These are phyloP conservation scores for Phytophthora lateralis DNA, from an alignment of 352 stramenopile genomes.

Conservation along the genomic window DNA sequence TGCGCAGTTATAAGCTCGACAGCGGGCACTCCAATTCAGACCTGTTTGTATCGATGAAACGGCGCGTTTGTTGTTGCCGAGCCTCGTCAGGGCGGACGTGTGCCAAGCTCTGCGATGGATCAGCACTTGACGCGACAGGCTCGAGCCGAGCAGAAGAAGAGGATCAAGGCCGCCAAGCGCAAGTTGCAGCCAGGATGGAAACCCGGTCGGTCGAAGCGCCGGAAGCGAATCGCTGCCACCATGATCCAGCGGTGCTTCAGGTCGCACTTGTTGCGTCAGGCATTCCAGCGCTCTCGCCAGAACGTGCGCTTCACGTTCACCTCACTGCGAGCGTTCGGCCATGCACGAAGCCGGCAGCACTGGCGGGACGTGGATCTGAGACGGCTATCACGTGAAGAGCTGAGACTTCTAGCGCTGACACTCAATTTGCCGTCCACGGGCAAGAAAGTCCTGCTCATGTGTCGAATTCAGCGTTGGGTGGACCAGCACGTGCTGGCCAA, in stretches of 20 bases:
- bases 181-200: slow-evolving; percentile 74
- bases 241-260: slow-evolving; percentile 82
- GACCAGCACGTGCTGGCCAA: slow-evolving; percentile 66
- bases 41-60: slow-evolving; percentile 40
- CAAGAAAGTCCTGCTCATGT: slow-evolving; percentile 80
- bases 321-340: slow-evolving; percentile 56
- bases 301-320: slow-evolving; percentile 54
- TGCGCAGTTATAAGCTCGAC: slow-evolving; percentile 29
- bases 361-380: slow-evolving; percentile 69
- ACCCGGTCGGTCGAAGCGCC: slow-evolving; percentile 34
- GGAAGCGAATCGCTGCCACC: slow-evolving; percentile 50
- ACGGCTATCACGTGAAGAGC: slow-evolving; percentile 60
- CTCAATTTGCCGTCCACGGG: slow-evolving; percentile 75
- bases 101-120: slow-evolving; percentile 20
- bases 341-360: slow-evolving; percentile 51
- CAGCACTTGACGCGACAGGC: slow-evolving; percentile 22
- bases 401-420: slow-evolving; percentile 63
- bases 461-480: slow-evolving; percentile 76
- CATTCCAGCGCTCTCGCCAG: slow-evolving; percentile 53
- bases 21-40: slow-evolving; percentile 35
- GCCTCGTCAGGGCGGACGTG: slow-evolving; percentile 11
- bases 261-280: slow-evolving; percentile 59
- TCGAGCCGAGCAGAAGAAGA: slow-evolving; percentile 36
- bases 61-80: slow-evolving; percentile 39
- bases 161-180: slow-evolving; percentile 36